Base-by-base conservation (phyloP, 768 basidiomycete species). In the Agrocybe praecox region DNA sequence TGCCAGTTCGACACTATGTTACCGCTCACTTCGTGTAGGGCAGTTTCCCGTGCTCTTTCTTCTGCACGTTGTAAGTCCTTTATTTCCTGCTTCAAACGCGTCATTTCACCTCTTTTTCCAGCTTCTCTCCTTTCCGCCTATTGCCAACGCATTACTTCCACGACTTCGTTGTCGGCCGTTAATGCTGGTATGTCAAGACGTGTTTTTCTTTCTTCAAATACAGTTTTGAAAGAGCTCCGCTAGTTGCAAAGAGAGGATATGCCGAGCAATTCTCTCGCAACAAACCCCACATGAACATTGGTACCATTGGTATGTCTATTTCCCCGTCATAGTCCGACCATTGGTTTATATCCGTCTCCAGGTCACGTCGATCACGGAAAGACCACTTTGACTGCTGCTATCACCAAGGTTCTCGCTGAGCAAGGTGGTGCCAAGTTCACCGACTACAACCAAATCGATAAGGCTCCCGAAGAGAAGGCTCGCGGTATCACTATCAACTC, bases 401-500 rank as follows among this genome's bases (percentile, higher is more conserved):
- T 96, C 67, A 99, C 97, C 65, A 98, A 92, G 71, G 90, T 95
- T 54, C 84, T 98, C 53, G 78, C 97, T 23, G 79, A 85, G 62
- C 73, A 76, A 45, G 92, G 92, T 56, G 89, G 87, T 52, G 86
- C 86, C 55, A 88, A 80, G 65, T 98, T 99, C 77, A 92, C 96
- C 60, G 96, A 95, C 81, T 99, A 99, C 80, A 85, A 82, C 48
- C 87, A 94, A 74, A 99, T 99, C 66, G 97, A 99, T 90, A 98
- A 92, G 80, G 97, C 97, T 9, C 97, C 97, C 2, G 97, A 99
- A 76, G 97, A 99, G 80, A 96, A 94, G 76, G 96, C 96, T 59
- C 93, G 97, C 72, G 97, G 97, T 75, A 99, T 99, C 76, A 99
- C 97, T 59, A 99, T 99, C 75, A 95, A 96, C 74, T 96, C 97